Evolutionary conservation across 331 rosid species (phyloP), one percentile per base, ranked within the genome.

Genomic region (Pyracantha coccinea): DNA sequence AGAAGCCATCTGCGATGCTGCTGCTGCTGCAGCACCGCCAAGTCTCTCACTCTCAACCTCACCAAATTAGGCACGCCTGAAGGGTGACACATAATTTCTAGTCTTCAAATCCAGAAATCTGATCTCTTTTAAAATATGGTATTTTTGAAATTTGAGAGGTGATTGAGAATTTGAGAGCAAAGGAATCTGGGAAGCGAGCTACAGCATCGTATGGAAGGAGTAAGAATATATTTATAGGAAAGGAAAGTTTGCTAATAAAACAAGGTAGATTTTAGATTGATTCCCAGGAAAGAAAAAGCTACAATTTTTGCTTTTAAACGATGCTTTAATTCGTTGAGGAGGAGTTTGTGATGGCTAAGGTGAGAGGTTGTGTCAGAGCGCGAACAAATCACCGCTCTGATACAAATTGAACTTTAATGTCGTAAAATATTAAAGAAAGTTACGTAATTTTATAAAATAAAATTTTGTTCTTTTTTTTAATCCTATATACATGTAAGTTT

Each of bases 1-100:
- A 67, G 65, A 52, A 67, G 20, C 90, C 86, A 79, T 66, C 84
- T 79, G 19, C 77, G 77, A 60, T 28, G 45, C 45, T 38, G n/a
- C n/a, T n/a, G n/a, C n/a, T n/a, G 13, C 10, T 58, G 83, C 60
- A 80, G 83, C 55, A 80, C 38, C 9, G 57, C 54, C 50, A 78
- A 62, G 33, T 72, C 82, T 72, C 80, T 83, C 55, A 20, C 82
- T 72, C 80, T 83, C 38, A 20, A 35, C 47, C 71, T 62, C 57
- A 63, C 84, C 71, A 68, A 72, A 80, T 20, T 53, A 20, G 87
- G 78, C 83, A 79, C 38, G 9, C 77, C 75, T 0, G 19, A 20
- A 13, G 66, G 66, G 3, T 33, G 35, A 33, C 67, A 72, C 76
- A 72, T 72, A 9, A 55, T 21, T 9, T 47, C 45, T 9, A 38